These are phyloP conservation scores for Apiospora hydei DNA, from an alignment of 2,329 filamentous ascomycete genomes.

Conservation along the genomic window DNA sequence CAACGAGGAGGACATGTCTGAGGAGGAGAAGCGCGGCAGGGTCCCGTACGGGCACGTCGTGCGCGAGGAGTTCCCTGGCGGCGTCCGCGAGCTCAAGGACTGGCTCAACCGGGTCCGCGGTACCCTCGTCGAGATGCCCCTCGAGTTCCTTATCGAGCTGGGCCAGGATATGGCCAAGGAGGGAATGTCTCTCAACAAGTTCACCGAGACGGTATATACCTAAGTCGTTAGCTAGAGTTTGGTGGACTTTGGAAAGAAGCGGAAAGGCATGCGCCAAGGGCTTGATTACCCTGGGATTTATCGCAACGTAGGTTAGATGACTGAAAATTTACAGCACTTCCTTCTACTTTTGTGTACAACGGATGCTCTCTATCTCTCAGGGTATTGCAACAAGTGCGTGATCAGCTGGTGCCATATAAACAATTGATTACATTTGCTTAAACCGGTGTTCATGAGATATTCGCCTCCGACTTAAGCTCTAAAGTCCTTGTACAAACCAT, in stretches of 20 bases:
- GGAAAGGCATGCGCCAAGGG: not conserved
- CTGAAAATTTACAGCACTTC: not conserved
- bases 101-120: slow-evolving; percentile 72
- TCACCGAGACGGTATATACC: slow-evolving; percentile 79
- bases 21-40: slow-evolving; percentile 51
- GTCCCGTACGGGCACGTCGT: slow-evolving; percentile 91
- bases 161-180: slow-evolving; percentile 82
- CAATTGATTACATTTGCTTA: not conserved
- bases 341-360: not conserved
- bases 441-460: not conserved
- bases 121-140: slow-evolving; percentile 86
- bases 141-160: slow-evolving; percentile 82
- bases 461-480: not conserved
- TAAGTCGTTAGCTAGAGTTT: slow-evolving; percentile 34
- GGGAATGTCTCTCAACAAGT: slow-evolving; percentile 73
- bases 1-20: slow-evolving; percentile 42
- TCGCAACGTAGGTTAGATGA: not conserved
- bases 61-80: slow-evolving; percentile 76
- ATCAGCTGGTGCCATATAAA: not conserved
- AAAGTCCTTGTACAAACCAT: not conserved
- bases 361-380: not conserved
- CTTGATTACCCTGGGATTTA: not conserved
- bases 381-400: not conserved
- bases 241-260: not conserved
- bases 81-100: slow-evolving; percentile 76